phyloP scores from a whole-genome alignment of 257 asterid genomes.

The Nemophila menziesii region DNA sequence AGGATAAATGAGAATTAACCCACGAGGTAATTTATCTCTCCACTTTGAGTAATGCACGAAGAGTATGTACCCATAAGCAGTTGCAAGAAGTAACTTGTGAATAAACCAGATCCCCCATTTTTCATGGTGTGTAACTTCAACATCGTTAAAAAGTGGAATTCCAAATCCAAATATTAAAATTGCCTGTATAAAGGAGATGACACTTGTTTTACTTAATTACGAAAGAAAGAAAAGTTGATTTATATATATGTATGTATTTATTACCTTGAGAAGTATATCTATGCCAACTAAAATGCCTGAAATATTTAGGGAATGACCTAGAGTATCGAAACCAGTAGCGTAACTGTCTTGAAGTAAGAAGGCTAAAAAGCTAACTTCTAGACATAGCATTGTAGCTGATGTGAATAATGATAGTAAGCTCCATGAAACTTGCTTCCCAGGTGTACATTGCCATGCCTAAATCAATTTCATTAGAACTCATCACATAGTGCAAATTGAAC shows the following conservation, averaged over 20 bases:
- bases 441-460: conserved; percentile 83
- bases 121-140: conserved; percentile 42
- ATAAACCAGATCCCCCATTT: conserved; percentile 58
- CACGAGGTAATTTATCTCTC: conserved; percentile 91
- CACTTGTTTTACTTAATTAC: background rate
- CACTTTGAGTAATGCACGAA: conserved; percentile 89
- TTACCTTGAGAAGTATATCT: conserved; percentile 78
- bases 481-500: background rate
- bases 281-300: conserved; percentile 70
- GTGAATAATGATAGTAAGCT: conserved; percentile 61
- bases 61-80: conserved; percentile 64
- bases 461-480: conserved; percentile 1
- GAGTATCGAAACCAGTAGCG: conserved; percentile 71
- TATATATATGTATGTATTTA: background rate
- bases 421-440: conserved; percentile 66
- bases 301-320: conserved; percentile 61
- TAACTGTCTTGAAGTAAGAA: conserved; percentile 81
- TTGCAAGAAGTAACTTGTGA: conserved; percentile 46
- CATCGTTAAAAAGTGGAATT: conserved; percentile 48
- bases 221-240: too few species aligned
- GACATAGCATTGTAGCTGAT: conserved; percentile 55
- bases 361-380: conserved; percentile 66
- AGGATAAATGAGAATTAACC: conserved; percentile 18
- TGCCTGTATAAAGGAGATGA: conserved; percentile 32
- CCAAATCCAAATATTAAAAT: conserved; percentile 67